Percentiles rank a stretch among this genome's conserved stretches.
Conservation (phyloP, 2,329 filamentous ascomycete genomes). For the Tolypocladium inflatum region DNA sequence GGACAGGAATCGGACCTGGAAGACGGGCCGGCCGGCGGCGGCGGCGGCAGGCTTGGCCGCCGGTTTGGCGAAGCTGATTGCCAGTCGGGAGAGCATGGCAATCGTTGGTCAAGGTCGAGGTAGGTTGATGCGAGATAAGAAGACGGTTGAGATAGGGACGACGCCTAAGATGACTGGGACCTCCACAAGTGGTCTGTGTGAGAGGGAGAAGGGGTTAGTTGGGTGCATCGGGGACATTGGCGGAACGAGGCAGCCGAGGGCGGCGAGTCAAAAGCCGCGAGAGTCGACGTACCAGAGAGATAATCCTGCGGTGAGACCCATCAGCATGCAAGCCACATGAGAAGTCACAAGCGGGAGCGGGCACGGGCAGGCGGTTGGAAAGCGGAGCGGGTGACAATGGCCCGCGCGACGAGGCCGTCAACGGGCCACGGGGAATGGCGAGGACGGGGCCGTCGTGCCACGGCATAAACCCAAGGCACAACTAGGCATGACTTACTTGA, state of each 20-base stretch:
- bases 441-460: not conserved
- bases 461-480: slow-evolving; percentile 2
- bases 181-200: slow-evolving; percentile 32
- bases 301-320: slow-evolving; percentile 48
- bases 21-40: slow-evolving; percentile 27
- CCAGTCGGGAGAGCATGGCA: slow-evolving; percentile 53
- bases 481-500: slow-evolving; percentile 47
- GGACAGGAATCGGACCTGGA: slow-evolving; percentile 26
- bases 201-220: slow-evolving; percentile 7
- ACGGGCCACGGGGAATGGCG: not conserved
- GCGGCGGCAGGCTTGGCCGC: slow-evolving; percentile 33
- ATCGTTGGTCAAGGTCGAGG: slow-evolving; percentile 5
- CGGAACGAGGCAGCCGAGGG: slow-evolving; percentile 27
- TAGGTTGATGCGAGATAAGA: slow-evolving; percentile 3
- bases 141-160: slow-evolving; percentile 11
- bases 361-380: not conserved
- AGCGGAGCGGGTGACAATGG: not conserved
- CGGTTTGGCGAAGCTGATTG: slow-evolving; percentile 42
- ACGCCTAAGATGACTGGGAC: slow-evolving; percentile 23
- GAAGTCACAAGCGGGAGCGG: slow-evolving; percentile 2
- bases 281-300: slow-evolving; percentile 55
- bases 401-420: not conserved
- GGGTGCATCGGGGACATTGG: slow-evolving; percentile 6
- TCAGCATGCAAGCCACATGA: slow-evolving; percentile 29
- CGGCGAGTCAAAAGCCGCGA: slow-evolving; percentile 16